Conservation (phyloP, 495 filamentous ascomycete species). For the Evernia prunastri region DNA sequence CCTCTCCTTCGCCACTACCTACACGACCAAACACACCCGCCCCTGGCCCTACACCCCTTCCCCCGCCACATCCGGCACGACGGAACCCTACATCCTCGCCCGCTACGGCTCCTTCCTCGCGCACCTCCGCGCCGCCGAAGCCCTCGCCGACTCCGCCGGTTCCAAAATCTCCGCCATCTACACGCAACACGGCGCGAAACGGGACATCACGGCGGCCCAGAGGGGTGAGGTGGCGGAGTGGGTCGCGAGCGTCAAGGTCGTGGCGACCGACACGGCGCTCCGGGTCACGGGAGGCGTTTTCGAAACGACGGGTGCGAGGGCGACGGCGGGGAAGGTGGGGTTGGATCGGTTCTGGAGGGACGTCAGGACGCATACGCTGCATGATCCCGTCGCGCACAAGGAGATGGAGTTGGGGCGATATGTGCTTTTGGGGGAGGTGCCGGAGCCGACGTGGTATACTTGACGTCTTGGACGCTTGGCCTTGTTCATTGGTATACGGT, state of each 20-base stretch:
- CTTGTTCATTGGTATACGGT: too few species aligned
- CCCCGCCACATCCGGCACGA: conserved; percentile 45
- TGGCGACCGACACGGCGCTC: conserved; percentile 51
- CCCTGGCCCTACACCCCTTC: conserved; percentile 55
- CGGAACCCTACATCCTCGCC: conserved; percentile 58
- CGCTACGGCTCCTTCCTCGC: conserved; percentile 56
- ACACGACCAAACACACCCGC: conserved; percentile 46
- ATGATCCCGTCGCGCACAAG: conserved; percentile 60
- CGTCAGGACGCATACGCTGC: conserved; percentile 52
- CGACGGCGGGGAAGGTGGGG: conserved; percentile 47
- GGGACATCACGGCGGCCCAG: conserved; percentile 38
- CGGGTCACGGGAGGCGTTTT: conserved; percentile 51
- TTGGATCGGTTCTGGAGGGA: conserved; percentile 58
- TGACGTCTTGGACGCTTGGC: background rate
- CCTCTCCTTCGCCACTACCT: conserved; percentile 43
- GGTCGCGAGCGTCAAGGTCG: conserved; percentile 54
- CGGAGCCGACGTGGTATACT: conserved; percentile 54
- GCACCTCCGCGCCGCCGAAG: conserved; percentile 49
- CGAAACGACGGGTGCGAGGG: conserved; percentile 51
- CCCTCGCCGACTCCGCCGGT: conserved; percentile 49
- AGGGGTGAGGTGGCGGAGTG: conserved; percentile 54
- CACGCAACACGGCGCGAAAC: conserved; percentile 30
- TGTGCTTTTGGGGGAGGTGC: conserved; percentile 45
- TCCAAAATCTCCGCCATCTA: conserved; percentile 40
- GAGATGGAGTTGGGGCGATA: conserved; percentile 51